Evolutionary conservation across 306 rosid species (phyloP).

Genomic region (Dryas drummondii): DNA sequence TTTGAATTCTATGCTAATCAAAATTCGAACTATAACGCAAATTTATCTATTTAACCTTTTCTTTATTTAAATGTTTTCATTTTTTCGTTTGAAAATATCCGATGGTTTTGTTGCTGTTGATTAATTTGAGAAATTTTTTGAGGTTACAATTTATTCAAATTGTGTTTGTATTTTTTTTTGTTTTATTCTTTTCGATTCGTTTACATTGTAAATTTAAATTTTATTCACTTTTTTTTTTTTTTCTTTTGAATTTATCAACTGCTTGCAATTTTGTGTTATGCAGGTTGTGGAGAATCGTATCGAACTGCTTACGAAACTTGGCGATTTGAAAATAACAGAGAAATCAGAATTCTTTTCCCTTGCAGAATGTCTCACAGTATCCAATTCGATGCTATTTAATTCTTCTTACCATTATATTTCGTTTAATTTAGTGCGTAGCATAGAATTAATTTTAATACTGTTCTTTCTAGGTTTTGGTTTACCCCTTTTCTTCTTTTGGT

Average conservation of each 20-base stretch:
- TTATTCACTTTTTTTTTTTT: not conserved
- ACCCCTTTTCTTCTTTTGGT: not conserved
- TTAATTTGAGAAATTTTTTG: not conserved
- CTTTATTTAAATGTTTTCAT: not conserved
- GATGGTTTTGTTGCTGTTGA: not conserved
- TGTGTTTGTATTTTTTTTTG: not conserved
- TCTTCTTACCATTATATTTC: not conserved
- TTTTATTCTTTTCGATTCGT: no score
- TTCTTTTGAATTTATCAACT: not conserved
- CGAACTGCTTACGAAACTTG: slow-evolving; percentile 50
- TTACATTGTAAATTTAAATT: not conserved
- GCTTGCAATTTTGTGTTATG: not conserved
- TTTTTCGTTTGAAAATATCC: not conserved
- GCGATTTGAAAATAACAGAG: slow-evolving; percentile 43
- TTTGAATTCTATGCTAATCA: not conserved
- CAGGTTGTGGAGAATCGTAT: slow-evolving; percentile 74
- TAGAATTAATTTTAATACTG: not conserved
- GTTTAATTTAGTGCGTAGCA: not conserved
- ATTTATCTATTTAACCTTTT: not conserved
- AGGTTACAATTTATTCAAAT: not conserved
- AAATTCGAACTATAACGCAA: not conserved
- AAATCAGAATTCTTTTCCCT: slow-evolving; percentile 47
- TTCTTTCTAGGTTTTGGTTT: not conserved
- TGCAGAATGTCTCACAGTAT: slow-evolving; percentile 58
- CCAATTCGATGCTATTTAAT: slow-evolving; percentile 28